phyloP scores from a whole-genome alignment of 306 rosid species.

The Fragaria vesca region DNA sequence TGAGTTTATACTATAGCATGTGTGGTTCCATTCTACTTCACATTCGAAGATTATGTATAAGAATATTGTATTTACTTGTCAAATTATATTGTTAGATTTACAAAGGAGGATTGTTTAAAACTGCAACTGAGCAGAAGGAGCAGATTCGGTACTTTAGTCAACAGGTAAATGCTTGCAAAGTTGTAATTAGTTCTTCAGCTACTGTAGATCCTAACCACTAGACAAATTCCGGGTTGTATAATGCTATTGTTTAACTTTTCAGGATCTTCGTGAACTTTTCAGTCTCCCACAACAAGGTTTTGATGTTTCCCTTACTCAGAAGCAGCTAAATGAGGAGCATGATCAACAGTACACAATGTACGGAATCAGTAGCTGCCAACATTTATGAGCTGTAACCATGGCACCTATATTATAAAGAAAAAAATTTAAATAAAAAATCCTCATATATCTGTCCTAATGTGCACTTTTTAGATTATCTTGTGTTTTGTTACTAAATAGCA shows the following conservation, averaged over 20 bases:
- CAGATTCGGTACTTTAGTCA: slow-evolving; percentile 91
- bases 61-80: slow-evolving; percentile 17
- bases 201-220: not conserved
- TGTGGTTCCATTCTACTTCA: not conserved
- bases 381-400: not conserved
- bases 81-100: slow-evolving; percentile 46
- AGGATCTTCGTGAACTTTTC: slow-evolving; percentile 93
- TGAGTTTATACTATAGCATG: not conserved
- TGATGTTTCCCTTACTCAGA: slow-evolving; percentile 86
- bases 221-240: not conserved
- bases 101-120: slow-evolving; percentile 87
- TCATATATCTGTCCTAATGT: not conserved
- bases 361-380: slow-evolving; percentile 11
- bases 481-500: not conserved
- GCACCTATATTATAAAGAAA: not conserved
- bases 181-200: not conserved
- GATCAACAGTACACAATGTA: slow-evolving; percentile 66
- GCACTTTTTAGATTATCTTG: not conserved
- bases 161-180: slow-evolving; percentile 52
- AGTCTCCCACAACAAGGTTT: slow-evolving; percentile 90
- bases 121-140: slow-evolving; percentile 92
- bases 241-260: slow-evolving; percentile 23
- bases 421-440: not conserved
- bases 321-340: slow-evolving; percentile 82
- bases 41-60: not conserved